These are phyloP conservation scores for Clitopilus hobsonii DNA, from an alignment of 768 basidiomycete genomes.

Conservation along the genomic window DNA sequence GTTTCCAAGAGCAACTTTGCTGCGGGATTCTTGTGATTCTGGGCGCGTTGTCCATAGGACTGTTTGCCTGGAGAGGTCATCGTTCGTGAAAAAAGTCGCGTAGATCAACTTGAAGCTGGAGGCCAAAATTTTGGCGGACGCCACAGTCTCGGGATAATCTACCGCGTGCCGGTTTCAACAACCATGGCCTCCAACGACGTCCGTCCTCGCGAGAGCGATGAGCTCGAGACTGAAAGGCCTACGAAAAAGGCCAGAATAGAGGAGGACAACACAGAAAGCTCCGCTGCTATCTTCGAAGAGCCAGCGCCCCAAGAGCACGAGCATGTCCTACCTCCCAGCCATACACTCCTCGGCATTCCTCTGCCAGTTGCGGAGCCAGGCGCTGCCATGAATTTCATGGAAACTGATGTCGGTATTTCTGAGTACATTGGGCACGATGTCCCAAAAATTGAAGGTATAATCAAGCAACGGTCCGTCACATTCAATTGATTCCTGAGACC, in stretches of 20 bases:
- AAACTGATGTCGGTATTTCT: slow-evolving; percentile 86
- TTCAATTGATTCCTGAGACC: neutral
- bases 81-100: slow-evolving; percentile 10
- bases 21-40: slow-evolving; percentile 62
- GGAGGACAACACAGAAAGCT: slow-evolving; percentile 6
- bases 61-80: slow-evolving; percentile 34
- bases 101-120: slow-evolving; percentile 9
- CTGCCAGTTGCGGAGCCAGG: slow-evolving; percentile 43
- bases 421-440: slow-evolving; percentile 74
- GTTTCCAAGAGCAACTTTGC: slow-evolving; percentile 74
- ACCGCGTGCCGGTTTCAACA: slow-evolving; percentile 8
- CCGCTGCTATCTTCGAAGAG: neutral
- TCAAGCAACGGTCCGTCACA: slow-evolving; percentile 85
- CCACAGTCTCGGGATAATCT: slow-evolving; percentile 5
- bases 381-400: slow-evolving; percentile 56
- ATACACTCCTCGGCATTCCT: slow-evolving; percentile 59
- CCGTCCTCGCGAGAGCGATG: slow-evolving; percentile 50
- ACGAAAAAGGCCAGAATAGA: slow-evolving; percentile 39
- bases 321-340: slow-evolving; percentile 68
- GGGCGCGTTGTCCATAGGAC: slow-evolving; percentile 61
- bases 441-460: slow-evolving; percentile 81
- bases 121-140: slow-evolving; percentile 4
- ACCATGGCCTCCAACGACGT: slow-evolving; percentile 33
- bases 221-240: slow-evolving; percentile 36
- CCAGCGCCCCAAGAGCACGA: slow-evolving; percentile 15